These are phyloP conservation scores for Neurospora sp. DNA, from an alignment of 495 filamentous ascomycete species.

Conservation along the genomic window DNA sequence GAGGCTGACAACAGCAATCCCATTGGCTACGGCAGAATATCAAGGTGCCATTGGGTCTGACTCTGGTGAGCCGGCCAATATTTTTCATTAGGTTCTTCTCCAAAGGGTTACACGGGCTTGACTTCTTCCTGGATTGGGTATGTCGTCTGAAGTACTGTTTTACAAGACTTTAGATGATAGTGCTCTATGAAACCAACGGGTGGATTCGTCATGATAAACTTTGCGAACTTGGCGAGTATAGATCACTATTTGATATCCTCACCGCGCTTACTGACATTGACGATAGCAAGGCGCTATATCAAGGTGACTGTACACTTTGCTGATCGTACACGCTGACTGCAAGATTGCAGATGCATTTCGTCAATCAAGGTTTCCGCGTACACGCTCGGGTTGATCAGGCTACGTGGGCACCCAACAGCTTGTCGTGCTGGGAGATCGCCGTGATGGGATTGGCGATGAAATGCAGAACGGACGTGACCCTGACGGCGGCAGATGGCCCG, in stretches of 20 bases:
- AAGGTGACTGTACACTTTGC: not conserved
- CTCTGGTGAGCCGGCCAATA: not conserved
- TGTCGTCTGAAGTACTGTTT: not conserved
- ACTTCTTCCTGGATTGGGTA: conserved; percentile 11
- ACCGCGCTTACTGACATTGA: not conserved
- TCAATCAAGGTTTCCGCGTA: not conserved
- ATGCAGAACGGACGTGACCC: not conserved
- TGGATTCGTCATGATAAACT: not conserved
- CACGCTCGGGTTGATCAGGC: not conserved
- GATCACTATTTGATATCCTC: not conserved
- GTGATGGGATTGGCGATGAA: not conserved
- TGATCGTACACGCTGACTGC: not conserved
- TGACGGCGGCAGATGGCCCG: not conserved
- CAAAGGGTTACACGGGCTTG: not conserved
- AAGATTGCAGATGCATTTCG: not conserved
- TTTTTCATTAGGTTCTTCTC: not conserved
- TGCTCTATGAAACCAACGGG: not conserved
- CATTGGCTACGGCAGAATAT: not conserved
- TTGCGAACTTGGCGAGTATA: not conserved
- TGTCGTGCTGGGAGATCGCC: not conserved
- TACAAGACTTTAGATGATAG: not conserved
- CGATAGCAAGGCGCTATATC: not conserved
- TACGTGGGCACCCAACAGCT: not conserved
- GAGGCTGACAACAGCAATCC: not conserved
- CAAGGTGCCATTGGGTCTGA: not conserved